Evolutionary conservation across 306 rosid genomes (phyloP).

Genomic region (Gastrolobium villosum): DNA sequence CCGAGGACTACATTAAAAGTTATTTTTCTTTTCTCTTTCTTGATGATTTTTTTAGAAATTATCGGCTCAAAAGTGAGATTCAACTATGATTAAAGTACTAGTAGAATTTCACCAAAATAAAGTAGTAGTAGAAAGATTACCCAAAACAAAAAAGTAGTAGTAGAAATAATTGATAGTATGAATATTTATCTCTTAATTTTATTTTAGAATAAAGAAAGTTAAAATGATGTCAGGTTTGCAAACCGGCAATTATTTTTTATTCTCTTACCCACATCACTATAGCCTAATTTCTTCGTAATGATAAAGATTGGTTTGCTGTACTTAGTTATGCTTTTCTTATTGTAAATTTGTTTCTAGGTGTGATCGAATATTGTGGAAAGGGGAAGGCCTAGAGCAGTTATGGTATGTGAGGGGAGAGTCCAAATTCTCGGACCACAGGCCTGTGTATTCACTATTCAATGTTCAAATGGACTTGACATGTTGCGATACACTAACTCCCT

Average conservation of each 20-base stretch:
- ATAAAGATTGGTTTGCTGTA: too few species aligned
- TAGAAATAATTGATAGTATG: too few species aligned
- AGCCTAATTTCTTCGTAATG: slow-evolving; percentile 15
- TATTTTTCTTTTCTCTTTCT: too few species aligned
- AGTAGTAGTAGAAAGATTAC: too few species aligned
- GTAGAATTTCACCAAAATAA: too few species aligned
- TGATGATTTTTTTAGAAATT: too few species aligned
- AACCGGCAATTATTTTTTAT: slow-evolving; percentile 24
- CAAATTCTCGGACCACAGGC: slow-evolving; percentile 95
- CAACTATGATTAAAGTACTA: too few species aligned
- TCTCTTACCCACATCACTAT: not conserved
- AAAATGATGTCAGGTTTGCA: not conserved
- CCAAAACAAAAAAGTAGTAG: too few species aligned
- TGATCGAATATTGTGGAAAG: slow-evolving; percentile 95
- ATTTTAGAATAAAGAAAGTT: not conserved
- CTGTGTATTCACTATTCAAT: slow-evolving; percentile 72
- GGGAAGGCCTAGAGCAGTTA: slow-evolving; percentile 77
- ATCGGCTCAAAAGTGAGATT: too few species aligned
- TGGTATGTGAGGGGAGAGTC: slow-evolving; percentile 88
- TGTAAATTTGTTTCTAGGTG: slow-evolving; percentile 65
- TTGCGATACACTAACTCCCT: slow-evolving; percentile 19
- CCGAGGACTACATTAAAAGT: too few species aligned
- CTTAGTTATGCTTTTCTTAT: not conserved
- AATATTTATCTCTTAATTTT: too few species aligned
- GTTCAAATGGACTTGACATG: slow-evolving; percentile 49